A percentile compares a stretch with the other conserved stretches of the same genome.
phyloP scores from a whole-genome alignment of 192 early-diverging fungal genomes.

The Gamsiella multidivaricata region DNA sequence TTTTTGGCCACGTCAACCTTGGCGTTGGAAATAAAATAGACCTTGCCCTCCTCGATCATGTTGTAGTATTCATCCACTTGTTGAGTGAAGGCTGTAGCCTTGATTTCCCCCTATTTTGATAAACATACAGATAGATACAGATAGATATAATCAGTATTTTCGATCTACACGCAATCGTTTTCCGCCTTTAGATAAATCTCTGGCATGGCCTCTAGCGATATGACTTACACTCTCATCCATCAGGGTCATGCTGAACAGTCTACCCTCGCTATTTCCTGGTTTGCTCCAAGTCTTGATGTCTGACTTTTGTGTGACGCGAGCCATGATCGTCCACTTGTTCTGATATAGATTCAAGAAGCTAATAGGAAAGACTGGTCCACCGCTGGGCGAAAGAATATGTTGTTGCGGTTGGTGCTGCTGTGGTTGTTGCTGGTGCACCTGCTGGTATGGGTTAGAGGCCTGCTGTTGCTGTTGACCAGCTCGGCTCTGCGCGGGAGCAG shows the following conservation, averaged over 20 bases:
- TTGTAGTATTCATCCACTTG: slow-evolving; percentile 82
- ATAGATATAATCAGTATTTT: neutral
- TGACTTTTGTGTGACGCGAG: slow-evolving; percentile 87
- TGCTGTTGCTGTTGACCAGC: slow-evolving; percentile 50
- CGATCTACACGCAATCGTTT: no score
- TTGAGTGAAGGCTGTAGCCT: slow-evolving; percentile 93
- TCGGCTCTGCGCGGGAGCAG: neutral
- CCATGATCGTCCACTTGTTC: slow-evolving; percentile 91
- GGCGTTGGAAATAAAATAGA: slow-evolving; percentile 86
- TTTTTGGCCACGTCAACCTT: slow-evolving; percentile 86
- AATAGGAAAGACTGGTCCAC: slow-evolving; percentile 33
- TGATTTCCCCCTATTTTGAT: slow-evolving; percentile 88
- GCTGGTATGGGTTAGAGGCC: slow-evolving; percentile 19
- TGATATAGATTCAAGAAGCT: slow-evolving; percentile 52
- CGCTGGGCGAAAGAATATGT: slow-evolving; percentile 16
- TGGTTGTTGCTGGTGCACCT: slow-evolving; percentile 23
- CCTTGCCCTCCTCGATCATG: slow-evolving; percentile 81
- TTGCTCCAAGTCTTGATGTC: slow-evolving; percentile 87
- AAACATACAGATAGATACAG: neutral
- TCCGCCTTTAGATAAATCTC: no score
- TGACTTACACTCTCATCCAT: slow-evolving; percentile 86
- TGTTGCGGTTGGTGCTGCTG: slow-evolving; percentile 26
- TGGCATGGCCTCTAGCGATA: no score
- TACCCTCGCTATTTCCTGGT: slow-evolving; percentile 73
- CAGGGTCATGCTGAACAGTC: slow-evolving; percentile 89